These are phyloP conservation scores for Aspergillus ostianus DNA, from an alignment of 495 filamentous ascomycete species.

Conservation along the genomic window DNA sequence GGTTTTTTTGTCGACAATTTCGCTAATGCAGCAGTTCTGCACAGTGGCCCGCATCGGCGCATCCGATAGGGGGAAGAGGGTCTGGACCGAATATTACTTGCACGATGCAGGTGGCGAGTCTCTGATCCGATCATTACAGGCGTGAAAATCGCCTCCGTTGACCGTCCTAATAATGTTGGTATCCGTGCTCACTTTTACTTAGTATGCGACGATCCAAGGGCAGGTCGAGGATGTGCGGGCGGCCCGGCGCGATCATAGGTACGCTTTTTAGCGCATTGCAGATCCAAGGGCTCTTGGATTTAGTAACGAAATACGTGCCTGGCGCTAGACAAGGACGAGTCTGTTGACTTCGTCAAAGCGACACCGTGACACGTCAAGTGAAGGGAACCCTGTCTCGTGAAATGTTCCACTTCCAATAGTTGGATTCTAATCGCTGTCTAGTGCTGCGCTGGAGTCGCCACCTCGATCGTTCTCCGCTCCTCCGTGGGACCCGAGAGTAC, in stretches of 20 bases:
- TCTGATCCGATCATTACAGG: neutral
- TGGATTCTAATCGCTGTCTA: slow-evolving; percentile 7
- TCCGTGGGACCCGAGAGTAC: slow-evolving; percentile 9
- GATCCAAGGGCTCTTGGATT: slow-evolving; percentile 13
- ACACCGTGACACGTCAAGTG: no score
- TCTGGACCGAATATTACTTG: slow-evolving; percentile 11
- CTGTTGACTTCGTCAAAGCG: slow-evolving; percentile 21
- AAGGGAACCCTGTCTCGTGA: slow-evolving; percentile 10
- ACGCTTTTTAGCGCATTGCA: slow-evolving; percentile 11
- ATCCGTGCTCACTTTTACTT: slow-evolving; percentile 1
- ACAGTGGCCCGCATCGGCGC: neutral
- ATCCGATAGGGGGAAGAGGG: neutral
- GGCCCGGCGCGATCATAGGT: slow-evolving; percentile 2
- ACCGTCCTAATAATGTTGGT: neutral
- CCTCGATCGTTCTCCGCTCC: slow-evolving; percentile 19
- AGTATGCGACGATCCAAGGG: neutral
- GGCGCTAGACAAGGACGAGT: neutral
- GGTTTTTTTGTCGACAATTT: slow-evolving; percentile 6
- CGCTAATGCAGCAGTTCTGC: slow-evolving; percentile 12
- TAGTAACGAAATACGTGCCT: slow-evolving; percentile 11
- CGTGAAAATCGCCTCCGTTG: slow-evolving; percentile 1
- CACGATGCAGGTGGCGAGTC: neutral
- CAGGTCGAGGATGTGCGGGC: neutral
- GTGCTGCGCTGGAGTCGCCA: slow-evolving; percentile 18
- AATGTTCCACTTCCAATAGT: neutral